Evolutionary conservation across 78 protist genomes (phyloP), one percentile per base, ranked within the genome.

Genomic region (Guillardia theta): DNA sequence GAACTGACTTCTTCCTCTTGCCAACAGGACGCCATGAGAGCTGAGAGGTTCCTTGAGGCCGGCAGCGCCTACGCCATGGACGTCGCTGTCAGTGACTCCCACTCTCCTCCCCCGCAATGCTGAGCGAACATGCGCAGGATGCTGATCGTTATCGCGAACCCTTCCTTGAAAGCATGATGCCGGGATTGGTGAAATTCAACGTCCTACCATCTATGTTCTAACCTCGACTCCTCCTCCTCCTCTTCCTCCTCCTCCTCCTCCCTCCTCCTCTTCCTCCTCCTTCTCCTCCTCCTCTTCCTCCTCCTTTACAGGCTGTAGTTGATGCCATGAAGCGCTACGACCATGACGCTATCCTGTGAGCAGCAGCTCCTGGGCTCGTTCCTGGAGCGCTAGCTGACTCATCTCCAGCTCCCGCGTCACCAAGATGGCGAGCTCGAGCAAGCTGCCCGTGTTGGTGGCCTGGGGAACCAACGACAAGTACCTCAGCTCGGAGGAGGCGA

Each of bases 21-120:
- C n/a, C n/a, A n/a, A n/a, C n/a, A n/a, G 80, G 80, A 64, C 80
- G 80, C 80, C 12, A 10, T 64, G 80, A 10, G 80, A 21, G 80
- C 80, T 18, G 80, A 64, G 80, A 24, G 80, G 39, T 64, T 64
- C 21, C 80, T 64, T 18, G 80, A 64, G 80, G 80, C 44, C 41
- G 80, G 80, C 80, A 64, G 21, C 90, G 90, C 90, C 90, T 78
- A 78, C 90, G 48, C 50, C 90, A 37, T 78, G 50, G 83, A 24
- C 45, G 83, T 70, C 41, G 83, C 0, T 0, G 83, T 36, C 83
- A 0, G 27, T n/a, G n/a, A n/a, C 58, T 15, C 58, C 15, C 58
- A 10, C 58, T 50, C 58, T 50, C 58, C 58, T 64, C 41, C 88
- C 15, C 88, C 41, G 22, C n/a, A 21, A 30, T 70, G 22, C 15